Percentiles rank a stretch among this genome's conserved stretches.
phyloP scores from a whole-genome alignment of 306 rosid species.

The Cucurbita moschata region DNA sequence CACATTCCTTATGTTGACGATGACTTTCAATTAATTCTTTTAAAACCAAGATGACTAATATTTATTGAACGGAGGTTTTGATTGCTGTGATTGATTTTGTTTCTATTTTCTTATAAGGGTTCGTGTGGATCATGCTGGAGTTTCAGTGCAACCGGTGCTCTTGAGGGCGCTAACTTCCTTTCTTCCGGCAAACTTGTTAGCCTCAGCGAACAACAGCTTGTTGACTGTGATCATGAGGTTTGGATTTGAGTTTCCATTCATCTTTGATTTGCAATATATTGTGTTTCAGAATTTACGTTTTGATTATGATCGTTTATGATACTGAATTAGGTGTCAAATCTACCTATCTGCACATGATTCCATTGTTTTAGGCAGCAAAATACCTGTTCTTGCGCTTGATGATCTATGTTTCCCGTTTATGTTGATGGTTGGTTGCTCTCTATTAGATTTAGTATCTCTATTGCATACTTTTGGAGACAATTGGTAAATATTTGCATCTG shows the following conservation, averaged over 20 bases:
- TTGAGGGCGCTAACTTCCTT: slow-evolving; percentile 89
- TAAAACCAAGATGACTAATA: not conserved
- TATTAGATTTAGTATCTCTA: not conserved
- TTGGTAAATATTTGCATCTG: not conserved
- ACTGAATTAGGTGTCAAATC: not conserved
- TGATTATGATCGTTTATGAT: not conserved
- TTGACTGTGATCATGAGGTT: slow-evolving; percentile 98
- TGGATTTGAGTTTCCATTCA: not conserved
- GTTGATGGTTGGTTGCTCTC: not conserved
- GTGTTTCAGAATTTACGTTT: not conserved
- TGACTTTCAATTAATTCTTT: not conserved
- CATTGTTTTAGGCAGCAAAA: not conserved
- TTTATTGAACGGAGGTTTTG: not conserved
- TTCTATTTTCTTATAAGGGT: slow-evolving; percentile 33
- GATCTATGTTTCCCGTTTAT: not conserved
- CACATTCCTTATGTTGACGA: not conserved
- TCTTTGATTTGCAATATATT: not conserved
- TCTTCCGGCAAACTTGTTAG: slow-evolving; percentile 77
- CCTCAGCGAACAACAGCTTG: slow-evolving; percentile 97
- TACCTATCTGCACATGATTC: not conserved
- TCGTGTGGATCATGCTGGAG: slow-evolving; percentile 99
- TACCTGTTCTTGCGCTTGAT: not conserved
- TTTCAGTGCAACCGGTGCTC: slow-evolving; percentile 86
- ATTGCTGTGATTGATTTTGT: not conserved
- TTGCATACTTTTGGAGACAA: not conserved